Evolutionary conservation across 139 green algal species (phyloP).

Genomic region (Asterochloris erici): DNA sequence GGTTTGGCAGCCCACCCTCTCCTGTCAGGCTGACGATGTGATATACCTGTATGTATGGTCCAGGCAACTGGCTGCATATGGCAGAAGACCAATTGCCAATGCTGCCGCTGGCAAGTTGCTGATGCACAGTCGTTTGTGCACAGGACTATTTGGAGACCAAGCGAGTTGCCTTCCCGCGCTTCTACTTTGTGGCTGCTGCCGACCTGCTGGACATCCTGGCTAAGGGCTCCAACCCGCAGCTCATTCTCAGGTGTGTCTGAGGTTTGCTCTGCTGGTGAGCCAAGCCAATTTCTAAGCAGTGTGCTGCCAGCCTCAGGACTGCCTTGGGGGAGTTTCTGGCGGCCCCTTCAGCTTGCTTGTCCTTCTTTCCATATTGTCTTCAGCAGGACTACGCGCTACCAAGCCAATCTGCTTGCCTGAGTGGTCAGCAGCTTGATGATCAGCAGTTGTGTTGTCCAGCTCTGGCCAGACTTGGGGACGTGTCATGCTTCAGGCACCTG

Average conservation of each 20-base stretch:
- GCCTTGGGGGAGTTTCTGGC: neutral
- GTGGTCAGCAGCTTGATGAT: too few relatives aligned
- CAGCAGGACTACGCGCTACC: too few relatives aligned
- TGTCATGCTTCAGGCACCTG: slow-evolving; percentile 55
- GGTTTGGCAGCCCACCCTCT: too few relatives aligned
- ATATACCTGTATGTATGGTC: too few relatives aligned
- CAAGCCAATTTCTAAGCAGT: neutral
- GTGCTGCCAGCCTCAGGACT: neutral
- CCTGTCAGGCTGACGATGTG: too few relatives aligned
- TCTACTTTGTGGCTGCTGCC: slow-evolving; percentile 91
- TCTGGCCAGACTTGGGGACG: too few relatives aligned
- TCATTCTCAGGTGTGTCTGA: slow-evolving; percentile 54
- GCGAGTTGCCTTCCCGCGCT: slow-evolving; percentile 85
- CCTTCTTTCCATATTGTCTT: neutral
- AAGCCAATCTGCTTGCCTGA: too few relatives aligned
- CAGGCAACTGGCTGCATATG: too few relatives aligned
- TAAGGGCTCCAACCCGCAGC: slow-evolving; percentile 80
- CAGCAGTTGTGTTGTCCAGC: too few relatives aligned
- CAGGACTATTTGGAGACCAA: slow-evolving; percentile 94
- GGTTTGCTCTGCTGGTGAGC: neutral
- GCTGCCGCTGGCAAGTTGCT: too few relatives aligned
- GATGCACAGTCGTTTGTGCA: neutral
- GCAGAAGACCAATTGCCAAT: too few relatives aligned
- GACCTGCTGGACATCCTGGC: slow-evolving; percentile 92
- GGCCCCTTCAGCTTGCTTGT: too few relatives aligned